These are phyloP conservation scores for Lactarius evosmus DNA, from an alignment of 768 basidiomycete genomes.

Conservation along the genomic window DNA sequence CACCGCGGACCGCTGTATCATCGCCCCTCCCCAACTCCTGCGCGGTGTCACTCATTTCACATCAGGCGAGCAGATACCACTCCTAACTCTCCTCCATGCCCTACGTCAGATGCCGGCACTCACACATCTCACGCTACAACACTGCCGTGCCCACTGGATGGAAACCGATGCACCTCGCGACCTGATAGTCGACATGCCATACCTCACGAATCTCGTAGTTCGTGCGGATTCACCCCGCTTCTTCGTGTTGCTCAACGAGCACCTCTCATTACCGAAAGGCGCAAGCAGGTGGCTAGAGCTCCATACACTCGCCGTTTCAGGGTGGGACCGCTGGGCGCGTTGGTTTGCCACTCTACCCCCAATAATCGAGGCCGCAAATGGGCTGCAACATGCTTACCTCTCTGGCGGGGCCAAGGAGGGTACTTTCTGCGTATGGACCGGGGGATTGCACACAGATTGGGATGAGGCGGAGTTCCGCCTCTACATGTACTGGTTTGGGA, in stretches of 20 bases:
- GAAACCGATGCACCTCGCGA: background rate
- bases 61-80: constrained; percentile 16
- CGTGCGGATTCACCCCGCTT: constrained; percentile 13
- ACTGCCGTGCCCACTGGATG: constrained; percentile 15
- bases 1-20: constrained; percentile 8
- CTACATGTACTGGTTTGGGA: constrained; percentile 14
- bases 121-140: constrained; percentile 13
- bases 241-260: constrained; percentile 7
- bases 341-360: constrained; percentile 9
- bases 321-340: constrained; percentile 13
- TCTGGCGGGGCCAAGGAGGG: constrained; percentile 15
- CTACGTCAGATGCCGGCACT: constrained; percentile 18
- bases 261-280: constrained; percentile 10
- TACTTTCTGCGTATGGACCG: constrained; percentile 18
- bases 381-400: constrained; percentile 15
- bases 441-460: background rate
- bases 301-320: background rate
- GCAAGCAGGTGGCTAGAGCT: constrained; percentile 4
- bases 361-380: constrained; percentile 4
- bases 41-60: constrained; percentile 21
- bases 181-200: constrained; percentile 7
- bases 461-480: constrained; percentile 14
- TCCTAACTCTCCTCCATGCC: constrained; percentile 7
- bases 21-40: constrained; percentile 16
- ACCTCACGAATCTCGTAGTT: constrained; percentile 10